Evolutionary conservation across 352 stramenopile species (phyloP), one percentile per base, ranked within the genome.

Genomic region (Phytophthora litchii): DNA sequence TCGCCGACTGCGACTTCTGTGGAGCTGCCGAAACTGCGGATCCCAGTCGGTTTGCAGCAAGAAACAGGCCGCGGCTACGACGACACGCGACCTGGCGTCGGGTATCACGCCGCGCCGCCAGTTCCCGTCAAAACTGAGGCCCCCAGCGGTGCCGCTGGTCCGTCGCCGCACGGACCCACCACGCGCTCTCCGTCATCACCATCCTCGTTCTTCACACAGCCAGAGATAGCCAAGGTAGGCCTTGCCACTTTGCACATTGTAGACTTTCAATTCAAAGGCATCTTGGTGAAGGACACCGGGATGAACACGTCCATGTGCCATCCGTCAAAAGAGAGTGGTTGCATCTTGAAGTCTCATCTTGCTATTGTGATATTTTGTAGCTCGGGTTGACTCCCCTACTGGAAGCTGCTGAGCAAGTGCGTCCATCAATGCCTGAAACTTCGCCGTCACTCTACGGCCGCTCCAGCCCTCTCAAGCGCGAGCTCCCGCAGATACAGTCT

Each of bases 361-460:
- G 38, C 1, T 64, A 23, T 59, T 74, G 54, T 70, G 46, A 20
- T 63, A 31, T 60, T 54, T 53, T 16, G 25, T 42, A 89, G 76
- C 78, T 85, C 62, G 80, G 77, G 11, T 68, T 89, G 35, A 76
- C 52, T 9, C 75, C 85, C 16, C 69, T 89, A 20, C 50, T 89
- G 0, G 75, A 89, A 80, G 77, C 80, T 2, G 77, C 75, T 7
- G 67, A 89, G 62, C 77, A 89, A 71, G 35, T 72, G 21, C 60
- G 64, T 31, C 60, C 64, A 45, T 66, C 54, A 36, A 60, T 59
- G 21, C 5, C 25, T 13, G 51, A 78, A n/a, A 58, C 36, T 7
- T 54, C 44, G 20, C 40, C 40, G 25, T 25, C 48, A 20, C 17
- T 58, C 14, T 61, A 54, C 25, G 29, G 37, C 1, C 54, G 48